Conservation (phyloP, 2,329 filamentous ascomycete species). For the Zelopaecilomyces penicillatus region DNA sequence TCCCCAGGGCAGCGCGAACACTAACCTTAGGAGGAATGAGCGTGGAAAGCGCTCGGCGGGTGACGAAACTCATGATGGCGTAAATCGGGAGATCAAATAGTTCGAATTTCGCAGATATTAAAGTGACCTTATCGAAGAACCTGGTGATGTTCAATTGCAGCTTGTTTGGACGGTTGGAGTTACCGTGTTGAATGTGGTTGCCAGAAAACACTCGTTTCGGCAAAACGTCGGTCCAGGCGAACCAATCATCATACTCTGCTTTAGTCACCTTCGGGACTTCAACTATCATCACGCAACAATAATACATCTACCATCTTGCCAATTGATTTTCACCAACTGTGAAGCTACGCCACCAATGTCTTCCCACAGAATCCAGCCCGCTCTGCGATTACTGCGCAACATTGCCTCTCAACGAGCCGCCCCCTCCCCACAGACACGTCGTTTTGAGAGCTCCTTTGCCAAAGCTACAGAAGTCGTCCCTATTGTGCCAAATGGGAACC, state of each 20-base stretch:
- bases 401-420: constrained; percentile 30
- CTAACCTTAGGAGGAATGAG: constrained; percentile 97
- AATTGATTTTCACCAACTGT: no score
- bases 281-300: constrained; percentile 22
- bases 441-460: constrained; percentile 46
- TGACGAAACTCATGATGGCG: constrained; percentile 82
- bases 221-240: constrained; percentile 33
- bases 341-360: constrained; percentile 58
- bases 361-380: constrained; percentile 51
- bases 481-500: constrained; percentile 42
- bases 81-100: no score
- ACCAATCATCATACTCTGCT: constrained; percentile 32
- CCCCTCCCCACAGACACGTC: constrained; percentile 37
- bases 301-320: no score
- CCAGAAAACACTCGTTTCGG: constrained; percentile 44
- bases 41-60: constrained; percentile 88
- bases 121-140: no score
- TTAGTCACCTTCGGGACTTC: constrained; percentile 11
- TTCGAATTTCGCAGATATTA: no score
- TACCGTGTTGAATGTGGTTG: constrained; percentile 21
- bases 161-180: constrained; percentile 13
- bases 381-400: constrained; percentile 43
- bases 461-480: constrained; percentile 31
- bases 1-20: constrained; percentile 17
- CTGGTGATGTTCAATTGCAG: constrained; percentile 29